Percentiles rank a stretch among this genome's conserved stretches.
phyloP scores from a whole-genome alignment of 352 stramenopile genomes.

The Bremia lactucae region DNA sequence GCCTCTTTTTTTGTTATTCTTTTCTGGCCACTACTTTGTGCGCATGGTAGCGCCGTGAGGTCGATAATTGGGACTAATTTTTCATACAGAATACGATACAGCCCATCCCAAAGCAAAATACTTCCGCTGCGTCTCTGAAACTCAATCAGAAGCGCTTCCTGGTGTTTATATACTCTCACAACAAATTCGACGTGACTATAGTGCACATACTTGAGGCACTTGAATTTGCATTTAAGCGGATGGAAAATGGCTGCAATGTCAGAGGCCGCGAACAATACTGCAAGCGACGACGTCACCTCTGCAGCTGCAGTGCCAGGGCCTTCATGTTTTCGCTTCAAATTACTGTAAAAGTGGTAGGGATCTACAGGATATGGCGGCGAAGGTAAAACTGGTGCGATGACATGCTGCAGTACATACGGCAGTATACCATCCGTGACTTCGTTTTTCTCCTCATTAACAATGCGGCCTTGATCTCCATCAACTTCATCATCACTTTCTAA shows the following conservation, averaged over 20 bases:
- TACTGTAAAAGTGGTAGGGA: constrained; percentile 74
- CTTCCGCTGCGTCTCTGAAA: constrained; percentile 68
- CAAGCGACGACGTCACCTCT: constrained; percentile 31
- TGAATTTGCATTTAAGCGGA: constrained; percentile 77
- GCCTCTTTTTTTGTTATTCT: constrained; percentile 11
- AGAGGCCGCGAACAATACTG: constrained; percentile 32
- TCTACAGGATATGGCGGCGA: constrained; percentile 66
- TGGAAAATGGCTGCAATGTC: constrained; percentile 63
- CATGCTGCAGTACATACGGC: constrained; percentile 23
- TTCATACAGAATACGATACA: constrained; percentile 71
- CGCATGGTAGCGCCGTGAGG: constrained; percentile 29
- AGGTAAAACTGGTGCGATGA: constrained; percentile 47
- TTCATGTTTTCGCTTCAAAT: constrained; percentile 10
- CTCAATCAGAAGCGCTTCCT: constrained; percentile 45
- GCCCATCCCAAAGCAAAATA: constrained; percentile 64
- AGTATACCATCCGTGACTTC: constrained; percentile 6
- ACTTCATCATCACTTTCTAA: constrained; percentile 23
- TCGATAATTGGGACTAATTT: constrained; percentile 42
- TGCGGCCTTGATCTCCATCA: constrained; percentile 11
- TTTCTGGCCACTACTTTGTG: constrained; percentile 68
- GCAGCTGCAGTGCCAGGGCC: constrained; percentile 25
- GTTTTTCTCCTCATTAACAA: constrained; percentile 13
- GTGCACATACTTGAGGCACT: constrained; percentile 78
- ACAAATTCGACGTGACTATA: constrained; percentile 80
- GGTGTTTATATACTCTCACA: constrained; percentile 48